Evolutionary conservation across 768 basidiomycete species (phyloP).

Genomic region (Serendipita sp.): DNA sequence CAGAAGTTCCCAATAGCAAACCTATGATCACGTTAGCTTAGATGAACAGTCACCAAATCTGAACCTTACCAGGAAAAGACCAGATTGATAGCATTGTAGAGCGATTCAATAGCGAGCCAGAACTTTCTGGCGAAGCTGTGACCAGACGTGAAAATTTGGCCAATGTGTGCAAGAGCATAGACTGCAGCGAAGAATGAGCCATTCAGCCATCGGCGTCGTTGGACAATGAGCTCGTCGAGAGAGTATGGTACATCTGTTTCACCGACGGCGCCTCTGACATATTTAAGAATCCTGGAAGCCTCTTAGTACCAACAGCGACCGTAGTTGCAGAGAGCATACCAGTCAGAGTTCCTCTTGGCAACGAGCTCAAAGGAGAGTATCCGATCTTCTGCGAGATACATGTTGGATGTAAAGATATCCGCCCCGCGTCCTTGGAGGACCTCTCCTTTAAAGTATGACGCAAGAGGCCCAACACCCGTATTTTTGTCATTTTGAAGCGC

Average conservation of each 20-base stretch:
- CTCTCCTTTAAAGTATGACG: slow-evolving; percentile 96
- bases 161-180: slow-evolving; percentile 79
- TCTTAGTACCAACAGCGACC: slow-evolving; percentile 35
- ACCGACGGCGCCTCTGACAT: slow-evolving; percentile 87
- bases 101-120: slow-evolving; percentile 58
- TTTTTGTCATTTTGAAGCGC: slow-evolving; percentile 69
- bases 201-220: slow-evolving; percentile 32
- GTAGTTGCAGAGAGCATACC: slow-evolving; percentile 88
- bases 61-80: slow-evolving; percentile 82
- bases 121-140: slow-evolving; percentile 66
- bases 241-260: slow-evolving; percentile 87
- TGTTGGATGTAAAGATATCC: slow-evolving; percentile 89
- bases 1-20: slow-evolving; percentile 55
- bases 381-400: slow-evolving; percentile 89
- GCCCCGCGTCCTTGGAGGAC: slow-evolving; percentile 47
- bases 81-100: slow-evolving; percentile 77
- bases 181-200: slow-evolving; percentile 87
- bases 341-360: slow-evolving; percentile 60
- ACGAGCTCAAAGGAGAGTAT: slow-evolving; percentile 70
- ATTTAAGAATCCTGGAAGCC: slow-evolving; percentile 74
- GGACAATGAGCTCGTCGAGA: slow-evolving; percentile 84
- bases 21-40: slow-evolving; percentile 26
- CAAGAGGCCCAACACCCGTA: slow-evolving; percentile 70
- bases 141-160: slow-evolving; percentile 63
- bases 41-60: neutral